Conservation (phyloP, 1,284 basidiomycete species). For the Marasmius oreades region DNA sequence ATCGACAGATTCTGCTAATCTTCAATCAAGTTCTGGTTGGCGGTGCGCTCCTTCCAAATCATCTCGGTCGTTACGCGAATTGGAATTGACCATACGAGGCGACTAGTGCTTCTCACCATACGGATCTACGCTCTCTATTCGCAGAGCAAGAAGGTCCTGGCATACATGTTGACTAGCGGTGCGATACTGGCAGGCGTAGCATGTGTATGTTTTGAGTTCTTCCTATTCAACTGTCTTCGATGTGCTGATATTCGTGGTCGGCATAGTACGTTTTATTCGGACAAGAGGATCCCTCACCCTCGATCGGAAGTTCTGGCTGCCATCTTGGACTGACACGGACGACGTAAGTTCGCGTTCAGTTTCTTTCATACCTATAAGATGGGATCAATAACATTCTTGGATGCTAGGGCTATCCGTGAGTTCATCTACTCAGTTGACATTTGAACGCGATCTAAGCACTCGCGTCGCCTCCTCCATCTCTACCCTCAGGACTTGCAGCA, state of each 20-base stretch:
- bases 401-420: conserved; percentile 7
- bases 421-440: too few relatives aligned
- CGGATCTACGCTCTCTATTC: conserved; percentile 18
- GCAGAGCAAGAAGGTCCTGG: conserved; percentile 10
- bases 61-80: background rate
- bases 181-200: background rate
- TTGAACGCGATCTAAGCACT: too few relatives aligned
- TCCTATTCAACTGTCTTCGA: background rate
- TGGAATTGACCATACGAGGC: background rate
- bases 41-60: conserved; percentile 1
- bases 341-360: conserved; percentile 10
- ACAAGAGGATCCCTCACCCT: background rate
- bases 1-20: conserved; percentile 12
- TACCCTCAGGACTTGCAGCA: conserved; percentile 11
- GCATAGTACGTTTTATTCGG: conserved; percentile 2
- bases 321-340: conserved; percentile 10
- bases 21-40: conserved; percentile 13
- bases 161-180: conserved; percentile 8
- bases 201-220: conserved; percentile 3
- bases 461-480: background rate
- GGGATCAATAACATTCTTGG: background rate
- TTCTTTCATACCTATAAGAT: background rate
- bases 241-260: too few relatives aligned
- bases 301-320: conserved; percentile 13
- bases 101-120: conserved; percentile 14